Percentiles rank a stretch among this genome's conserved stretches.
Evolutionary conservation across 2,329 filamentous ascomycete genomes (phyloP).

Genomic region (Davidsoniella neocaledoniae): DNA sequence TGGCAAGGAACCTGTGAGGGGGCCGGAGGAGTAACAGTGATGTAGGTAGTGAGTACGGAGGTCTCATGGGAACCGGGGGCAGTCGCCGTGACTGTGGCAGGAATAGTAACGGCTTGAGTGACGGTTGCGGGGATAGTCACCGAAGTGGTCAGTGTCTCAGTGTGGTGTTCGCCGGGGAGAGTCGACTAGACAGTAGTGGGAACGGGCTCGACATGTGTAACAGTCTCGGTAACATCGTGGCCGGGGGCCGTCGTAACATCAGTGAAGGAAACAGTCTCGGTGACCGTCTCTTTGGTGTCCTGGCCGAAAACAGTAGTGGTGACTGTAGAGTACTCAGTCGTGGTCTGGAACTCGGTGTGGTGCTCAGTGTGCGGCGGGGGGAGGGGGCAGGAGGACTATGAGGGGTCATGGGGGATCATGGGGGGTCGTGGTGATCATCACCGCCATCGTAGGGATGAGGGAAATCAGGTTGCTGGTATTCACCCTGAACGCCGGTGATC

Average conservation of each 20-base stretch:
- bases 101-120: constrained; percentile 7
- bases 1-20: constrained; percentile 3
- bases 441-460: constrained; percentile 7
- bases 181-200: constrained; percentile 18
- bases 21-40: constrained; percentile 9
- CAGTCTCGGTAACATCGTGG: constrained; percentile 22
- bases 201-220: constrained; percentile 20
- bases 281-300: constrained; percentile 10
- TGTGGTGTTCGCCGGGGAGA: background rate
- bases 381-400: background rate
- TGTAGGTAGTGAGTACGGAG: constrained; percentile 8
- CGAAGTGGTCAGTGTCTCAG: constrained; percentile 8
- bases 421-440: constrained; percentile 4
- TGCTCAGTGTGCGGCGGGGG: background rate
- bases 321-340: constrained; percentile 4
- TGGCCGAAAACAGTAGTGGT: constrained; percentile 4
- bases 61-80: constrained; percentile 8
- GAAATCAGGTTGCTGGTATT: constrained; percentile 10
- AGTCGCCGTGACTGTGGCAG: constrained; percentile 10
- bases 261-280: constrained; percentile 20
- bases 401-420: constrained; percentile 8
- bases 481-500: constrained; percentile 3
- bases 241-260: constrained; percentile 22
- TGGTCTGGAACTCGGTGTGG: background rate
- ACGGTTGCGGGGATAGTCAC: constrained; percentile 10